Evolutionary conservation across 1,284 basidiomycete species (phyloP), one percentile per base, ranked within the genome.

Genomic region (Entoloma clypeatum): DNA sequence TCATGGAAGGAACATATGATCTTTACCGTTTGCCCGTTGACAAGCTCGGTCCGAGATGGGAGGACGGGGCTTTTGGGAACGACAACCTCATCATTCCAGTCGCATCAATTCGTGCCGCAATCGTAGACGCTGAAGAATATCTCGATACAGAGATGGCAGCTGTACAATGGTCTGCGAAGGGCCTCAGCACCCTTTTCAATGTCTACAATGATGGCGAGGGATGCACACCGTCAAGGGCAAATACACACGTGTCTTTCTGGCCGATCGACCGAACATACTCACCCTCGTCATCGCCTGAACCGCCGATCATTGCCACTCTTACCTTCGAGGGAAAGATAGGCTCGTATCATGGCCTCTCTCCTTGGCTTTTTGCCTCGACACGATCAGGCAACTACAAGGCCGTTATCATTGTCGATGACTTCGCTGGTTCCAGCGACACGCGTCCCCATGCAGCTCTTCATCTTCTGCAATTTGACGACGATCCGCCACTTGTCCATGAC

Each of bases 321-420:
- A 7, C 8, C 6, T 23, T 45, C 1, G 28, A 49, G 4, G 47
- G 47, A 19, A 36, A 17, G 10, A 17, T 36, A 14, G 24, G 3
- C 11, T 32, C 36, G 3, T 41, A 43, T 18, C 14, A 14, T 34
- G 9, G 14, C 21, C 16, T 16, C 30, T 35, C 38, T 1, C 39
- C 39, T 14, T 36, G 13, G 34, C 35, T 47, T 3, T 13, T 36
- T 13, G 38, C 29, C n/a, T 22, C 44, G 3, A 43, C 45, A 17
- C 37, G 25, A 10, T 49, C 45, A 8, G 48, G 45, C 5, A 26
- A 22, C 11, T 49, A 49, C 31, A 23, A 34, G 13, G 39, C 25
- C 9, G 18, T 31, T 8, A 13, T 47, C 24, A 18, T 44, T 7
- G n/a, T 24, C 11, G 7, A 36, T 9, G 9, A 27, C n/a, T n/a